These are phyloP conservation scores for Cerrena zonata DNA, from an alignment of 1,284 basidiomycete species.

Conservation along the genomic window DNA sequence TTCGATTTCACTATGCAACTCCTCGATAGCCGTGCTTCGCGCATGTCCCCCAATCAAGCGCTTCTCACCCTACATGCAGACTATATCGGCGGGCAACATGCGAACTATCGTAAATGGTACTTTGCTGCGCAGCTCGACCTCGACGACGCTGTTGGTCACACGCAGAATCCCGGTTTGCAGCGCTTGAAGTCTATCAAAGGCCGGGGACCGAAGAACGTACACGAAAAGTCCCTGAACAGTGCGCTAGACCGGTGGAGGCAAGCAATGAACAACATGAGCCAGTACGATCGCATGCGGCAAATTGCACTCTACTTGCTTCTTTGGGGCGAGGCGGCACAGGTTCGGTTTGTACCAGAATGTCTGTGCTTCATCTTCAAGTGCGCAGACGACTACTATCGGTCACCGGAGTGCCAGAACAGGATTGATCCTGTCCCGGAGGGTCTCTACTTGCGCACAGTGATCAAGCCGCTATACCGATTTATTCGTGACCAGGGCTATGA, in stretches of 20 bases:
- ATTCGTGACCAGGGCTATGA: conserved; percentile 98
- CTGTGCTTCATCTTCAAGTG: conserved; percentile 99
- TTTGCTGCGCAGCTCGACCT: conserved; percentile 98
- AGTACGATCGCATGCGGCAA: conserved; percentile 95
- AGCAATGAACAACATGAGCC: conserved; percentile 98
- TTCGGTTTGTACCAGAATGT: conserved; percentile 96
- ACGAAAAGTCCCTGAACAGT: conserved; percentile 81
- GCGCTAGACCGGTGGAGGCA: conserved; percentile 92
- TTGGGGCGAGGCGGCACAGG: conserved; percentile 98
- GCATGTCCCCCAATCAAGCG: conserved; percentile 96
- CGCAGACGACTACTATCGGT: conserved; percentile 98
- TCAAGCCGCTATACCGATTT: conserved; percentile 96
- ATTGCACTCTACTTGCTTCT: conserved; percentile 93
- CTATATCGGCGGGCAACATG: conserved; percentile 95
- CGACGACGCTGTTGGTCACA: conserved; percentile 92
- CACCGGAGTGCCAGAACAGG: conserved; percentile 94
- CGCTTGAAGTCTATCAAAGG: conserved; percentile 69
- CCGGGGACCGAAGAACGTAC: conserved; percentile 58
- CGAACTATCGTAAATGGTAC: conserved; percentile 99
- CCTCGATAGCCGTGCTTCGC: conserved; percentile 91
- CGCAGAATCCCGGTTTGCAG: conserved; percentile 85
- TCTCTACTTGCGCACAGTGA: conserved; percentile 83
- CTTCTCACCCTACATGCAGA: conserved; percentile 94
- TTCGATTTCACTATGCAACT: conserved; percentile 99
- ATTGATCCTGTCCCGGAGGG: conserved; percentile 94